Evolutionary conservation across 495 filamentous ascomycete species (phyloP), one percentile per base, ranked within the genome.

Genomic region (Penicillium robsamsonii): DNA sequence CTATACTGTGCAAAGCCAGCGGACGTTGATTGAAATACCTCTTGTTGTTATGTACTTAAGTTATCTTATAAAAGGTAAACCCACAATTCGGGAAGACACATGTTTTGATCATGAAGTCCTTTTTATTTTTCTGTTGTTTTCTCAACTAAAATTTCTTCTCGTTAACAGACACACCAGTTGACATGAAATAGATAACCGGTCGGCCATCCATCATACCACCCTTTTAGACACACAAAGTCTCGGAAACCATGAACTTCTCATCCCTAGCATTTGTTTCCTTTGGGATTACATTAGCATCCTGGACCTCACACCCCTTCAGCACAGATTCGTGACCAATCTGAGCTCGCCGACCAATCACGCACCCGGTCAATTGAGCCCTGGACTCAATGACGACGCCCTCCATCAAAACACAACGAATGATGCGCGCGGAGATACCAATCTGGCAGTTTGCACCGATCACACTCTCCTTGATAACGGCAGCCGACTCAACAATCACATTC

Each of bases 281-380:
- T 52, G 87, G 83, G 10, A 97, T 88, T 12, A 88, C 73, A 67
- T 86, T 80, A 29, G 86, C 89, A 70, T 96, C 90, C 68, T 95
- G 90, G 1, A 97, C 84, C 71, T 96, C 92, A 61, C 91, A 96
- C 56, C 96, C 90, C 50, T 82, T 89, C 50, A 98, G 72, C 12
- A 79, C 77, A 50, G 82, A 87, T 42, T 87, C 87, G 22, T 87
- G 84, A 1, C 92, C 91, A 45, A 97, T 81, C 61, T 83, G 84
- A 45, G 81, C 84, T 37, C 88, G 72, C 50, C 84, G 81, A 1
- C 94, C 94, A 10, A 97, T 64, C 22, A 96, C 83, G 62, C 91
- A 96, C 2, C 88, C 89, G 7, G 85, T 91, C 46, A 97, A 70
- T 63, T 86, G 84, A 61, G 83, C 87, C 18, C 86, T 83, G 62